Conservation (phyloP, 2,329 filamentous ascomycete species). For the Microdochium trichocladiopsis region DNA sequence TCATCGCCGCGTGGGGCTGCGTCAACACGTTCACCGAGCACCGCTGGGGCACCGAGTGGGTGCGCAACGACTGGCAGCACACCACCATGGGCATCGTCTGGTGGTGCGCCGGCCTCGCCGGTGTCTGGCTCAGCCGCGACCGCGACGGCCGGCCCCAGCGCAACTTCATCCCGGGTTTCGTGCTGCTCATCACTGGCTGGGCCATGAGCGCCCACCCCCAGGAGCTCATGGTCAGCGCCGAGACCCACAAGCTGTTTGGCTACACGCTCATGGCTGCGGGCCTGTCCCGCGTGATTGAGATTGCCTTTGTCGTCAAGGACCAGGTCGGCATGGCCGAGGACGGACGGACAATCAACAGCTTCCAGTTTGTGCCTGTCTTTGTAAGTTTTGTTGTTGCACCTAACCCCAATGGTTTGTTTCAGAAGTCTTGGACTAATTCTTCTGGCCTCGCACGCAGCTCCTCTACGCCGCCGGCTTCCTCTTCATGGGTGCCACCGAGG, state of each 20-base stretch:
- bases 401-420: too few relatives aligned
- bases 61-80: conserved; percentile 90
- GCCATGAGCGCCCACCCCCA: conserved; percentile 93
- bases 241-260: conserved; percentile 84
- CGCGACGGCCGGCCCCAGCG: conserved; percentile 80
- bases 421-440: neutral
- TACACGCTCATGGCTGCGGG: conserved; percentile 94
- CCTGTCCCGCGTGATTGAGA: conserved; percentile 77
- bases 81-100: conserved; percentile 99
- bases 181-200: conserved; percentile 89
- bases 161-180: conserved; percentile 87
- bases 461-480: conserved; percentile 89
- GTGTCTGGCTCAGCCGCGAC: conserved; percentile 84
- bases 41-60: conserved; percentile 85
- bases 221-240: conserved; percentile 72
- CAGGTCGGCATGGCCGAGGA: conserved; percentile 56
- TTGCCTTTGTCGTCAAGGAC: conserved; percentile 80
- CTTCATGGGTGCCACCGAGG: conserved; percentile 96
- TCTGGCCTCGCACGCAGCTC: conserved; percentile 46
- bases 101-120: conserved; percentile 90
- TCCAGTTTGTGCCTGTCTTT: conserved; percentile 64
- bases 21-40: conserved; percentile 99
- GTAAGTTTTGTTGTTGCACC: conserved; percentile 55
- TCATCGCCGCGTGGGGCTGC: conserved; percentile 93
- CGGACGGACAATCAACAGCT: conserved; percentile 61